Percentiles rank a stretch among this genome's conserved stretches.
phyloP scores from a whole-genome alignment of 495 filamentous ascomycete species.

The Talaromyces wortmannii region DNA sequence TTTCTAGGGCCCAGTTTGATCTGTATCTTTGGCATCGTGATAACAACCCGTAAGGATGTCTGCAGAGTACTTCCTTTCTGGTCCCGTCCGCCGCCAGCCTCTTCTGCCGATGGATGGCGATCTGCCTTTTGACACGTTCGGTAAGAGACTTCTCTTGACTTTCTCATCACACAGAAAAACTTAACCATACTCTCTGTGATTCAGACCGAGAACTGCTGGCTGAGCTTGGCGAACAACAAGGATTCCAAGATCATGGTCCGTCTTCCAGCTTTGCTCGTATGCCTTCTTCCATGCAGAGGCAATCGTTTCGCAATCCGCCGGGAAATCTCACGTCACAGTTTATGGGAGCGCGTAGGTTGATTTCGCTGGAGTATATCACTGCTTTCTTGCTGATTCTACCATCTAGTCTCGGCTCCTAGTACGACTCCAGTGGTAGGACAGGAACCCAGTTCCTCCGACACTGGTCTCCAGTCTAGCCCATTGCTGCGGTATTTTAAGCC shows the following conservation, averaged over 20 bases:
- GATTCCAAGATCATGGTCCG: neutral
- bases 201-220: conserved; percentile 36
- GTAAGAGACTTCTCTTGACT: conserved; percentile 19
- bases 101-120: conserved; percentile 10
- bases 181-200: too few species aligned
- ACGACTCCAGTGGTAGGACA: conserved; percentile 14
- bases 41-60: neutral
- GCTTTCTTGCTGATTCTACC: conserved; percentile 3
- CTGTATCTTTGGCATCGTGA: neutral
- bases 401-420: conserved; percentile 11
- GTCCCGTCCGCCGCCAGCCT: neutral
- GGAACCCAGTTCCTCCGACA: conserved; percentile 22
- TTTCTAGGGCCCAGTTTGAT: too few species aligned
- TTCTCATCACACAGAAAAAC: neutral
- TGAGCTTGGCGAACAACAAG: conserved; percentile 13
- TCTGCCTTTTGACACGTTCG: conserved; percentile 41
- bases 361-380: neutral
- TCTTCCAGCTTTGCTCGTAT: neutral
- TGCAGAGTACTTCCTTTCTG: neutral
- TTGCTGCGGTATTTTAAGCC: conserved; percentile 4
- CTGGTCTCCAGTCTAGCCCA: conserved; percentile 21
- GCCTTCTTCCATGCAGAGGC: neutral
- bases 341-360: conserved; percentile 21
- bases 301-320: neutral
- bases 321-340: conserved; percentile 17